Base-by-base conservation (phyloP, 768 basidiomycete species). In the Cubamyces lactineus region DNA sequence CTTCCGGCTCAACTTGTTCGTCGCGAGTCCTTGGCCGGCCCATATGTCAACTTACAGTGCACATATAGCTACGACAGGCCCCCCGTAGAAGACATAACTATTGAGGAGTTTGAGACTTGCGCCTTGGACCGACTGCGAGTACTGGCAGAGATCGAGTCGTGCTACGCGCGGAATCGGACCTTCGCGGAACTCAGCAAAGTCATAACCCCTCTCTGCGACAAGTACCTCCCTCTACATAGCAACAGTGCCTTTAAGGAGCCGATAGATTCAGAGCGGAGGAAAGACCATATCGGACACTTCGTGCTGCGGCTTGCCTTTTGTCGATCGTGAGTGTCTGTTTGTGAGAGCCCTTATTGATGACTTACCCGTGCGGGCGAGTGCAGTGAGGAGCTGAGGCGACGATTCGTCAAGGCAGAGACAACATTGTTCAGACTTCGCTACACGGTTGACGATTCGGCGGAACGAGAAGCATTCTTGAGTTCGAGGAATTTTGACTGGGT, bases 301-400 rank as follows among this genome's bases (percentile, higher is more conserved):
- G 92, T 98, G 12, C 78, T 98, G 63, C 79, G 97, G 52, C 80
- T 99, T 42, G 96, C 97, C 6, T 98, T 99, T 75, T 97, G 96
- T 76, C 86, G 94, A 59, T 94, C 94, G 96, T 98, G 76, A 72
- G 95, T 86, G 5, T 28, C 43, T 28, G 15, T 66, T 24, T 21
- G n/a, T 13, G 2, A 11, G n/a, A 23, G 7, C 30, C 24, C n/a
- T n/a, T 52, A 40, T 61, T 41, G 16, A 23, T 24, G 21, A 21
- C 30, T 59, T 30, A 49, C 16, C 12, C 21, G 19, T 43, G 19
- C 42, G 11, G 58, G 59, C 42, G 24, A 56, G 39, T 34, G 23
- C 26, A 52, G 48, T 17, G 96, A 97, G 68, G 96, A 99, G 50
- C 80, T 99, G 40, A 80, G 96, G 59, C 79, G 86, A 43, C 83